Evolutionary conservation across 202 grass and related monocot genomes (phyloP).

Genomic region (Dendrocalamus latiflorus): DNA sequence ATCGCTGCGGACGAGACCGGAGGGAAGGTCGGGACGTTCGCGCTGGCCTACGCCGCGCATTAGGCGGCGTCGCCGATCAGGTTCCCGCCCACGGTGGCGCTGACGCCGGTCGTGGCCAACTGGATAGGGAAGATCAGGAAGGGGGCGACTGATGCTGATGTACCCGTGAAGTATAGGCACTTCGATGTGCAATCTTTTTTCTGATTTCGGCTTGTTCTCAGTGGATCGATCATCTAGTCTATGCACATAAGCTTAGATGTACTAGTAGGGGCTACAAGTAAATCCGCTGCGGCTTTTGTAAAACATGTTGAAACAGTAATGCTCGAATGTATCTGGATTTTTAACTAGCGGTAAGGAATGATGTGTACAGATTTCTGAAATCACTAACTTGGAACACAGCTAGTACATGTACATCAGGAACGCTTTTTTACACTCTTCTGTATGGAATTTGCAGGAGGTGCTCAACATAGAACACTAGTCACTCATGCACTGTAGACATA

Average conservation of each 20-base stretch:
- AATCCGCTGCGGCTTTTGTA: slow-evolving; percentile 1
- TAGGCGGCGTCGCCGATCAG: slow-evolving; percentile 95
- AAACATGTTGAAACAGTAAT: not conserved
- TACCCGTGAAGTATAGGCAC: not conserved
- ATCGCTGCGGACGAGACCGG: slow-evolving; percentile 73
- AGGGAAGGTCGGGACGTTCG: slow-evolving; percentile 84
- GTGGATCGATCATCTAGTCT: not conserved
- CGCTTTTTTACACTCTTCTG: not conserved
- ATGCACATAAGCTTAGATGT: slow-evolving; percentile 5
- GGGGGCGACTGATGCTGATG: slow-evolving; percentile 47
- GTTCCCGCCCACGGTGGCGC: slow-evolving; percentile 92
- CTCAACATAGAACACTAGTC: not conserved
- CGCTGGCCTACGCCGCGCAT: slow-evolving; percentile 87
- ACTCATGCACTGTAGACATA: not conserved
- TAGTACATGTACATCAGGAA: not conserved
- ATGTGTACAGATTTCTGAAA: not conserved
- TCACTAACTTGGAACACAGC: not conserved
- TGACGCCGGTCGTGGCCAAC: slow-evolving; percentile 80
- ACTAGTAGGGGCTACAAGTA: not conserved
- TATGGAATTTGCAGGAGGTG: not conserved
- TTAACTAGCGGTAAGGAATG: not conserved
- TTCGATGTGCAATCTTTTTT: not conserved
- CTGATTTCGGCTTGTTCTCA: not conserved
- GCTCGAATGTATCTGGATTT: not conserved
- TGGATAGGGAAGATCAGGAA: slow-evolving; percentile 65